Percentiles rank a stretch among this genome's conserved stretches.
These are phyloP conservation scores for Teratosphaeria epicoccoides DNA, from an alignment of 2,329 filamentous ascomycete species.

Conservation along the genomic window DNA sequence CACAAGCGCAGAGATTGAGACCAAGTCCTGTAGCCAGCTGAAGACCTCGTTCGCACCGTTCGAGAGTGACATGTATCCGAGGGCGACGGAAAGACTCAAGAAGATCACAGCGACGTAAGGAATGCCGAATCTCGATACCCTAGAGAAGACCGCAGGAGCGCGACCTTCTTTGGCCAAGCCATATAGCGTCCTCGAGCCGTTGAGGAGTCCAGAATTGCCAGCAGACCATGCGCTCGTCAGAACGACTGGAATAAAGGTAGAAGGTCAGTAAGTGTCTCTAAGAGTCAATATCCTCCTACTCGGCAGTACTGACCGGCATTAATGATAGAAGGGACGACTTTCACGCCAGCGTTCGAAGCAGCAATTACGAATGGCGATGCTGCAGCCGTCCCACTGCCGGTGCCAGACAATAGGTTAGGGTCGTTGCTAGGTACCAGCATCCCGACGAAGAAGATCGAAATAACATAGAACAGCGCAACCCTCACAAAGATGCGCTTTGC, in stretches of 20 bases:
- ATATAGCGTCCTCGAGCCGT: constrained; percentile 41
- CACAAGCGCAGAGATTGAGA: constrained; percentile 1
- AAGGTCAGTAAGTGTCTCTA: no score
- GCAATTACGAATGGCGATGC: constrained; percentile 47
- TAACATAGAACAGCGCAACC: constrained; percentile 69
- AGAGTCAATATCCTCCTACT: no score
- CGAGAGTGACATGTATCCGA: constrained; percentile 3
- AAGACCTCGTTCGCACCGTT: not conserved
- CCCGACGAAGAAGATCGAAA: constrained; percentile 63
- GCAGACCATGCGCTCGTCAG: constrained; percentile 52
- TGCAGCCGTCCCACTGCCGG: constrained; percentile 21
- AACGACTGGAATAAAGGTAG: constrained; percentile 54
- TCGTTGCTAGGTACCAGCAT: constrained; percentile 64
- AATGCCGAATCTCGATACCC: constrained; percentile 7
- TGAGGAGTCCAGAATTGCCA: constrained; percentile 44
- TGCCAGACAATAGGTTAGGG: constrained; percentile 1
- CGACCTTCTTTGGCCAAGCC: constrained; percentile 50
- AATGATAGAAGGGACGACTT: constrained; percentile 50
- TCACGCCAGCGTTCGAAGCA: constrained; percentile 48
- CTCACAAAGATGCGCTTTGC: constrained; percentile 71
- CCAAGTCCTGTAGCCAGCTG: constrained; percentile 2
- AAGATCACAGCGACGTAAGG: constrained; percentile 11
- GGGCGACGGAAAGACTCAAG: not conserved
- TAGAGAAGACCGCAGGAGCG: constrained; percentile 41
- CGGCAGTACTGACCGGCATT: no score